phyloP scores from a whole-genome alignment of 1,284 basidiomycete genomes.

The Tetrapyrgos nigripes region DNA sequence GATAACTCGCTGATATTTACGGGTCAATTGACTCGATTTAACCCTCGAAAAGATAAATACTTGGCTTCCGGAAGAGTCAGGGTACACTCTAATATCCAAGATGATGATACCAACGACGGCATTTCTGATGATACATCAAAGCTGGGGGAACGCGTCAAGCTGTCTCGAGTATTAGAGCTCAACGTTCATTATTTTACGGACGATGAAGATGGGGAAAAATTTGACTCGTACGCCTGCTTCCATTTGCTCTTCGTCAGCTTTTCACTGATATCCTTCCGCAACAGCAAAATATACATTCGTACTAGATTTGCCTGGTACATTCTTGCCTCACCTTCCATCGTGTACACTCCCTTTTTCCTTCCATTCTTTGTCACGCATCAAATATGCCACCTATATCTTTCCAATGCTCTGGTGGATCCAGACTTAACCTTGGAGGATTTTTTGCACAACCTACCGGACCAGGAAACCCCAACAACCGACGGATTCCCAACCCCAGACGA shows the following conservation, averaged over 20 bases:
- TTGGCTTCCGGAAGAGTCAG: slow-evolving; percentile 42
- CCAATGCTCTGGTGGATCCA: slow-evolving; percentile 36
- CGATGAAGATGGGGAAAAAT: slow-evolving; percentile 20
- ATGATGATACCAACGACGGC: slow-evolving; percentile 25
- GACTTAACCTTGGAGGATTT: slow-evolving; percentile 47
- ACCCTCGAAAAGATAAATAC: slow-evolving; percentile 20
- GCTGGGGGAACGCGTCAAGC: slow-evolving; percentile 41
- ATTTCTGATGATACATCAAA: slow-evolving; percentile 17
- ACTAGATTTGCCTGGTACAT: slow-evolving; percentile 66
- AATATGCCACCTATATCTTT: slow-evolving; percentile 52
- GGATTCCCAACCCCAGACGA: not conserved
- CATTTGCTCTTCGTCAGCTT: not conserved
- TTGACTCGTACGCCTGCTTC: slow-evolving; percentile 44
- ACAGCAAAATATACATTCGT: slow-evolving; percentile 49
- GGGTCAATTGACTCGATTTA: slow-evolving; percentile 39
- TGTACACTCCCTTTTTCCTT: slow-evolving; percentile 49
- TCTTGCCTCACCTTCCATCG: slow-evolving; percentile 49
- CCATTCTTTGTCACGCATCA: slow-evolving; percentile 55
- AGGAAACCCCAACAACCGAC: slow-evolving; percentile 13
- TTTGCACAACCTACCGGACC: slow-evolving; percentile 39
- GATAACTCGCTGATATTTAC: slow-evolving; percentile 44
- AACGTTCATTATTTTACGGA: slow-evolving; percentile 48
- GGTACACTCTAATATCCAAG: slow-evolving; percentile 18
- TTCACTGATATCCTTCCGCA: slow-evolving; percentile 7
- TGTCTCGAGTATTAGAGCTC: slow-evolving; percentile 53